These are phyloP conservation scores for Verticillium longisporum DNA, from an alignment of 2,329 filamentous ascomycete species.

Conservation along the genomic window DNA sequence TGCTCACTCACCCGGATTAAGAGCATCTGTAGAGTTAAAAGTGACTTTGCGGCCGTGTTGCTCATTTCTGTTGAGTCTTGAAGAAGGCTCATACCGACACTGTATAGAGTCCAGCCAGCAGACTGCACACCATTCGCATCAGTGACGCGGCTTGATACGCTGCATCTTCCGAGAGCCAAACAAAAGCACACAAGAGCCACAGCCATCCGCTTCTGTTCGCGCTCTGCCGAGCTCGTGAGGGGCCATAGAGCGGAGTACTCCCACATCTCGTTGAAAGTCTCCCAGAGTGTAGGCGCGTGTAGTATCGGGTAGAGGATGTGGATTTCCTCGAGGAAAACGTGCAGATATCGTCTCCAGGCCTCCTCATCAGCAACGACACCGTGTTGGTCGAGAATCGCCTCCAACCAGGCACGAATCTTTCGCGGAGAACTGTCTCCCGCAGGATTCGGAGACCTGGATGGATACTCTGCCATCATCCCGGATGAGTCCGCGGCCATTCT, in stretches of 20 bases:
- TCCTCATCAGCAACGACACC: slow-evolving; percentile 5
- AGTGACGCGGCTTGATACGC: slow-evolving; percentile 5
- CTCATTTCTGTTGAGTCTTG: slow-evolving; percentile 3
- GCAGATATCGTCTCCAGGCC: slow-evolving; percentile 6
- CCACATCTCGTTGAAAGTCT: slow-evolving; percentile 8
- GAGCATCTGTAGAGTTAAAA: slow-evolving; percentile 3
- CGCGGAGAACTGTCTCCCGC: background rate
- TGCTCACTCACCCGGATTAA: background rate
- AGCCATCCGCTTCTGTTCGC: slow-evolving; percentile 5
- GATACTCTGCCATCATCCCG: background rate
- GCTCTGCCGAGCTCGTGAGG: slow-evolving; percentile 2
- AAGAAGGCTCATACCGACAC: slow-evolving; percentile 6
- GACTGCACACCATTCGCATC: slow-evolving; percentile 6
- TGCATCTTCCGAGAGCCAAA: slow-evolving; percentile 7
- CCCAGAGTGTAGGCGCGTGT: slow-evolving; percentile 5
- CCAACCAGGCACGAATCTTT: slow-evolving; percentile 6
- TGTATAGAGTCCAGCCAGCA: slow-evolving; percentile 6
- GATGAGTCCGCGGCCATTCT: background rate
- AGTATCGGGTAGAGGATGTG: slow-evolving; percentile 7
- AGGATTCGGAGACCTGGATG: background rate
- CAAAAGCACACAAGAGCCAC: slow-evolving; percentile 7
- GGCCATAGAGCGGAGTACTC: slow-evolving; percentile 6
- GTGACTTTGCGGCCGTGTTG: slow-evolving; percentile 5
- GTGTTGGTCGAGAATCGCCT: slow-evolving; percentile 1
- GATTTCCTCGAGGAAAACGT: slow-evolving; percentile 7